A percentile compares a stretch with the other conserved stretches of the same genome.
Evolutionary conservation across 805 yeast species (phyloP).

Genomic region (Monosporozyma siamensis): DNA sequence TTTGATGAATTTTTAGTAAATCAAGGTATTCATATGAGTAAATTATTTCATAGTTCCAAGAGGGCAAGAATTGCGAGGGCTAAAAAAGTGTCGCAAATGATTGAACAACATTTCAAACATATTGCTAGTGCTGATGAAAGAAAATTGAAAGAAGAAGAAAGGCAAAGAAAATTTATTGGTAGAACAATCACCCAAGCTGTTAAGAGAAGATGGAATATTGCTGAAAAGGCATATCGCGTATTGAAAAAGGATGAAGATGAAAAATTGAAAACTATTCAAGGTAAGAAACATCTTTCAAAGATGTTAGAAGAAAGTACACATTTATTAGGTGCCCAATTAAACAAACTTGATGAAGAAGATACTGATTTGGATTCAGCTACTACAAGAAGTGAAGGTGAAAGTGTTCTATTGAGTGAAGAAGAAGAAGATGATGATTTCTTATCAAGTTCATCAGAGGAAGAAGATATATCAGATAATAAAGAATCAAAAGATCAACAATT

Average conservation of each 20-base stretch:
- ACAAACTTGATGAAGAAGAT: slow-evolving; percentile 24
- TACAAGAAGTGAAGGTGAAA: background rate
- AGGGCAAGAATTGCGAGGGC: slow-evolving; percentile 57
- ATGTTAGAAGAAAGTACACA: slow-evolving; percentile 89
- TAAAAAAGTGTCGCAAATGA: slow-evolving; percentile 65
- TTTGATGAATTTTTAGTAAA: slow-evolving; percentile 65
- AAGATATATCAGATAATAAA: slow-evolving; percentile 5
- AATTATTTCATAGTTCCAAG: slow-evolving; percentile 56
- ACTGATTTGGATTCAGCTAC: slow-evolving; percentile 6
- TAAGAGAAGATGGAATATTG: slow-evolving; percentile 82
- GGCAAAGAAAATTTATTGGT: slow-evolving; percentile 59
- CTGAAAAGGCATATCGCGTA: slow-evolving; percentile 68
- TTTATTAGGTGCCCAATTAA: slow-evolving; percentile 74
- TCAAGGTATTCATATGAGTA: slow-evolving; percentile 67
- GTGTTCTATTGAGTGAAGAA: background rate
- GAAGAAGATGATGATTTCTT: slow-evolving; percentile 13
- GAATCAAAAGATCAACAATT: background rate
- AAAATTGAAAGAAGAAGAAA: slow-evolving; percentile 64
- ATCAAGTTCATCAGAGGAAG: slow-evolving; percentile 12
- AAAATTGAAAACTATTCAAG: slow-evolving; percentile 67
- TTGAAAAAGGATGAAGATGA: slow-evolving; percentile 71
- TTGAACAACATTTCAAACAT: slow-evolving; percentile 80
- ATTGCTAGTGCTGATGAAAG: slow-evolving; percentile 84
- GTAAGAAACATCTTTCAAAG: slow-evolving; percentile 78
- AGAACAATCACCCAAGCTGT: slow-evolving; percentile 75